These are phyloP conservation scores for Pelagomonas calceolata DNA, from an alignment of 108 stramenopile genomes.

Conservation along the genomic window DNA sequence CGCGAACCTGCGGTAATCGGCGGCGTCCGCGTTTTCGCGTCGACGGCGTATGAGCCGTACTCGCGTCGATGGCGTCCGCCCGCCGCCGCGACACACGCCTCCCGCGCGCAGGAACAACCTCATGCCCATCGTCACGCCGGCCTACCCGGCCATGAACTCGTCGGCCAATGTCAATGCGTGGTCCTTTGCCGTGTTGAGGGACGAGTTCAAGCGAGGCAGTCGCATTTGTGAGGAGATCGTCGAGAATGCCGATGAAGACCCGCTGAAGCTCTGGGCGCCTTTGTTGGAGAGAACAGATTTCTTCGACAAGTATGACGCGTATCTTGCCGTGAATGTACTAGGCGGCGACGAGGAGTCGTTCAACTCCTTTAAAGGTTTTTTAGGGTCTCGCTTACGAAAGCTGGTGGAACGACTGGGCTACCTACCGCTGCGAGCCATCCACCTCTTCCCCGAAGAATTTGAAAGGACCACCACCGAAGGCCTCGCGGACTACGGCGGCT, in stretches of 20 bases:
- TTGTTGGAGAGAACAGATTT: constrained; percentile 88
- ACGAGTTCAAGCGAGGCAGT: constrained; percentile 68
- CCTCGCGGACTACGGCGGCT: background rate
- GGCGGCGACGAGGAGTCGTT: constrained; percentile 66
- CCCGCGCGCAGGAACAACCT: constrained; percentile 59
- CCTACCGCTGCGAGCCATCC: constrained; percentile 63
- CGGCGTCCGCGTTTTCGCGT: no score
- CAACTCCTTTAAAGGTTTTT: constrained; percentile 79
- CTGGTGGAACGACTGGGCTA: constrained; percentile 65
- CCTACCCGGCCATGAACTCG: constrained; percentile 96
- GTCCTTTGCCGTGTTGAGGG: constrained; percentile 66
- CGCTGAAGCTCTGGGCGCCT: constrained; percentile 46
- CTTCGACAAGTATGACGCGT: constrained; percentile 83
- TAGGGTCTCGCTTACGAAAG: constrained; percentile 78
- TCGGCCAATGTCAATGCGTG: constrained; percentile 72
- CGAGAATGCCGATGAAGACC: constrained; percentile 10
- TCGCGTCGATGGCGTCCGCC: no score
- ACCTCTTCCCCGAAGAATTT: constrained; percentile 78
- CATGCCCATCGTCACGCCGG: constrained; percentile 95
- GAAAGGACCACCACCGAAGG: background rate
- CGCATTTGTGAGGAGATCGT: constrained; percentile 55
- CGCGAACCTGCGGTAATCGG: background rate
- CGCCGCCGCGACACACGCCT: constrained; percentile 43
- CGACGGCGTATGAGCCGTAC: no score
- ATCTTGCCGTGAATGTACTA: constrained; percentile 80